Percentiles rank a stretch among this genome's conserved stretches.
These are phyloP conservation scores for Ceriops decandra DNA, from an alignment of 345 rosid species.

Conservation along the genomic window DNA sequence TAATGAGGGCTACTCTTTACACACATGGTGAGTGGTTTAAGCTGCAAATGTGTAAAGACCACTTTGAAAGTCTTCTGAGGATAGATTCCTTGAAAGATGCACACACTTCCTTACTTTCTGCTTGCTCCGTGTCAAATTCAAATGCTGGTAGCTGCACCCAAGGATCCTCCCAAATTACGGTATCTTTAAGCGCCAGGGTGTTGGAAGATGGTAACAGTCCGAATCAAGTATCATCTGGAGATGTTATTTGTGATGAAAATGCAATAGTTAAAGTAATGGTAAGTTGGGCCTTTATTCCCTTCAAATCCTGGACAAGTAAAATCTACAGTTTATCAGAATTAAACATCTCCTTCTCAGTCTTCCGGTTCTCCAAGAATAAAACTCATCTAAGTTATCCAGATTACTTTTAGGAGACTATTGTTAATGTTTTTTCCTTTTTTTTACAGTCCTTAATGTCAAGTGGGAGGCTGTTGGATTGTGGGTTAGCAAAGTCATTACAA, in stretches of 20 bases:
- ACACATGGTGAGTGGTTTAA: slow-evolving; percentile 87
- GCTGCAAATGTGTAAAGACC: slow-evolving; percentile 76
- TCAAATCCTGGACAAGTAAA: neutral
- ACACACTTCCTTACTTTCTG: slow-evolving; percentile 43
- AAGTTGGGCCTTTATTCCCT: slow-evolving; percentile 25
- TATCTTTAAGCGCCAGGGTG: slow-evolving; percentile 57
- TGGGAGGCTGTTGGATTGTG: too few relatives aligned
- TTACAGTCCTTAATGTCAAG: too few relatives aligned
- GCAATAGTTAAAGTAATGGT: slow-evolving; percentile 98
- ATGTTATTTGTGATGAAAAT: slow-evolving; percentile 65
- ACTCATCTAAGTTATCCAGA: neutral
- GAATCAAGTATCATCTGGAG: slow-evolving; percentile 62
- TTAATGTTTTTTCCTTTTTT: too few relatives aligned
- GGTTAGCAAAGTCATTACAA: too few relatives aligned
- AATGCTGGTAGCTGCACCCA: slow-evolving; percentile 61
- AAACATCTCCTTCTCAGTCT: neutral
- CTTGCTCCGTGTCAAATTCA: slow-evolving; percentile 50
- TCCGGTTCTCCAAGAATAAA: neutral
- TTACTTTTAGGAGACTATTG: neutral
- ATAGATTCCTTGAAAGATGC: slow-evolving; percentile 67
- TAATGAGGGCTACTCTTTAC: slow-evolving; percentile 84
- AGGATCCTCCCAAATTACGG: slow-evolving; percentile 70
- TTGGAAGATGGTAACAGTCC: slow-evolving; percentile 83
- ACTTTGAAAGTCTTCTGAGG: slow-evolving; percentile 42
- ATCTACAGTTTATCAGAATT: neutral